Conservation (phyloP, 495 filamentous ascomycete species). For the Halenospora varia region DNA sequence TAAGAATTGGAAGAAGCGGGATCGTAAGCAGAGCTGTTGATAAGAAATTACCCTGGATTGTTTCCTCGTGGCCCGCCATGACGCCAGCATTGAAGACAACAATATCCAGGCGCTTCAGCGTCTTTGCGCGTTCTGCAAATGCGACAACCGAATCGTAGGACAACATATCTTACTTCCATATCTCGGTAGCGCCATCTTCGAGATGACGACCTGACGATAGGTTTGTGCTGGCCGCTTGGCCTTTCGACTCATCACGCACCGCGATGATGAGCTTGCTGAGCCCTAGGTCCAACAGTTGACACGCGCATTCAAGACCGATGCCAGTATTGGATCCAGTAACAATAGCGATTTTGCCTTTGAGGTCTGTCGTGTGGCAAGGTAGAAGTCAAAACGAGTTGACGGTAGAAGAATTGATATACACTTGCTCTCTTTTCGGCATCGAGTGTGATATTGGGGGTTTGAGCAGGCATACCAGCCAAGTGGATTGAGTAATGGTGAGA, state of each 20-base stretch:
- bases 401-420: not conserved
- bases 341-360: conserved; percentile 38
- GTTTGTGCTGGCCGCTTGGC: conserved; percentile 35
- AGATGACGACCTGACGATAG: conserved; percentile 26
- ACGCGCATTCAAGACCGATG: conserved; percentile 43
- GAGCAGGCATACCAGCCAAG: not conserved
- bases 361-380: not conserved
- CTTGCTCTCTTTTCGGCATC: not conserved
- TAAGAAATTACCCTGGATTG: conserved; percentile 40
- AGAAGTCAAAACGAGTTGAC: not conserved
- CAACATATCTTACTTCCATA: conserved; percentile 47
- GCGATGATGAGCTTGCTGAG: conserved; percentile 47
- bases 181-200: conserved; percentile 36
- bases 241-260: conserved; percentile 43
- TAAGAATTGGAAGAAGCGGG: conserved; percentile 43
- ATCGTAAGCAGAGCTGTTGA: conserved; percentile 42
- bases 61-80: conserved; percentile 41
- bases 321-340: conserved; percentile 51
- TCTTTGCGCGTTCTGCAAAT: conserved; percentile 34
- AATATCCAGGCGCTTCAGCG: conserved; percentile 36
- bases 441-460: not conserved
- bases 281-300: conserved; percentile 40
- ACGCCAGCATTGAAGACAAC: conserved; percentile 49
- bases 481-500: too few relatives aligned
- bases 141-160: conserved; percentile 39